A percentile compares a stretch with the other conserved stretches of the same genome.
These are phyloP conservation scores for Auriculariales sp. DNA, from an alignment of 768 basidiomycete genomes.

Conservation along the genomic window DNA sequence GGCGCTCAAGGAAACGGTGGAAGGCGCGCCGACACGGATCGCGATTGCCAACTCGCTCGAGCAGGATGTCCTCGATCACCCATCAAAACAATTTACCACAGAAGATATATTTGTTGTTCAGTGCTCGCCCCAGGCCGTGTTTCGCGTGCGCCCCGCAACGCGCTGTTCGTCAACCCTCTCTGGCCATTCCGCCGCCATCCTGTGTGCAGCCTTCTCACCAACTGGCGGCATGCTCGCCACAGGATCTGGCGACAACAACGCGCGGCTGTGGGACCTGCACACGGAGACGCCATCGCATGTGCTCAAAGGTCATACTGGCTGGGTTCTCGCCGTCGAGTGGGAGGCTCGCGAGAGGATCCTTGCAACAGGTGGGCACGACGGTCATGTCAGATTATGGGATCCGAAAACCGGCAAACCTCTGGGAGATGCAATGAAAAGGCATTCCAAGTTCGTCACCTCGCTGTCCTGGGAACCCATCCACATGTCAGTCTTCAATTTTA, in stretches of 20 bases:
- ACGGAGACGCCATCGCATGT: constrained; percentile 86
- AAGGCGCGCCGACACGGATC: constrained; percentile 51
- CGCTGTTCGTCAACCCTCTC: constrained; percentile 86
- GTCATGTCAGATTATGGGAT: constrained; percentile 87
- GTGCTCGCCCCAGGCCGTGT: constrained; percentile 92
- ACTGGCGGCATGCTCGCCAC: constrained; percentile 89
- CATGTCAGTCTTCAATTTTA: constrained; percentile 35
- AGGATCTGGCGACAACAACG: constrained; percentile 87
- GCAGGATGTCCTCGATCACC: constrained; percentile 60
- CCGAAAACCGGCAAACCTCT: constrained; percentile 79
- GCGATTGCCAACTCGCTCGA: constrained; percentile 77
- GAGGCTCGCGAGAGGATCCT: constrained; percentile 82
- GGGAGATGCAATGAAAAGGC: constrained; percentile 82
- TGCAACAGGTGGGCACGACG: constrained; percentile 90
- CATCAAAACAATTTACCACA: constrained; percentile 54
- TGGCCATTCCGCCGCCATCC: constrained; percentile 83
- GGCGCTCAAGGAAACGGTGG: constrained; percentile 42
- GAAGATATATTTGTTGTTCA: constrained; percentile 82
- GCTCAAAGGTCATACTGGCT: constrained; percentile 79
- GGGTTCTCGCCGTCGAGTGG: constrained; percentile 98
- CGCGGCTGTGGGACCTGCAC: constrained; percentile 85
- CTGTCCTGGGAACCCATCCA: constrained; percentile 95
- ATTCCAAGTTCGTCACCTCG: constrained; percentile 92
- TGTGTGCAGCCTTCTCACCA: constrained; percentile 92
- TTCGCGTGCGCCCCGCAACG: constrained; percentile 84